Conservation (phyloP, 345 rosid genomes). For the Gossypium mustelinum region DNA sequence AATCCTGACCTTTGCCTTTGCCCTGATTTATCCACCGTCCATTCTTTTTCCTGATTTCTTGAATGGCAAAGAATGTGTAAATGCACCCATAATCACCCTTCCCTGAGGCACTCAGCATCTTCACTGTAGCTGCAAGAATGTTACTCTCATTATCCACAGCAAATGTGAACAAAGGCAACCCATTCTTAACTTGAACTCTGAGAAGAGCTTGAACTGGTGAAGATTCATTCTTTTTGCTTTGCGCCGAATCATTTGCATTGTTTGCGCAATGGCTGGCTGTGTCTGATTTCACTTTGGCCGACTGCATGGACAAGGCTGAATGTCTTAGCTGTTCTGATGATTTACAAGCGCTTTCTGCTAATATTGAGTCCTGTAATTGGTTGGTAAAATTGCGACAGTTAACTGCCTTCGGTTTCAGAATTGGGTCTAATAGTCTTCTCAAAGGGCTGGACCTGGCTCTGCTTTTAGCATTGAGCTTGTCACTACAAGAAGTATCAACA, state of each 20-base stretch:
- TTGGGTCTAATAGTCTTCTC: conserved; percentile 75
- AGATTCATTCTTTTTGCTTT: conserved; percentile 36
- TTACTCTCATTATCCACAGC: conserved; percentile 69
- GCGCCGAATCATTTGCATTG: conserved; percentile 35
- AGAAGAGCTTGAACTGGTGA: conserved; percentile 72
- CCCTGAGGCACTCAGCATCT: conserved; percentile 33
- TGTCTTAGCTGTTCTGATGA: conserved; percentile 30
- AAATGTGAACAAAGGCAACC: conserved; percentile 76
- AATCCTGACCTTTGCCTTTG: conserved; percentile 55
- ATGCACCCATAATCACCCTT: conserved; percentile 54
- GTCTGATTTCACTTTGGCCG: conserved; percentile 40
- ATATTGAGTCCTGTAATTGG: conserved; percentile 33
- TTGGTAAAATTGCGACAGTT: conserved; percentile 36
- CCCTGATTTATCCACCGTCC: conserved; percentile 76
- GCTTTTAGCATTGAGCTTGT: conserved; percentile 33
- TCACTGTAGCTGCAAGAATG: conserved; percentile 77
- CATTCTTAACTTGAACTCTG: conserved; percentile 74
- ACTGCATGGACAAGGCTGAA: conserved; percentile 27
- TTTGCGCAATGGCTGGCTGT: conserved; percentile 30
- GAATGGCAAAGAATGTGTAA: conserved; percentile 68
- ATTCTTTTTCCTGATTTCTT: conserved; percentile 68
- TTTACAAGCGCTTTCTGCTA: conserved; percentile 30
- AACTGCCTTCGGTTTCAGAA: conserved; percentile 58
- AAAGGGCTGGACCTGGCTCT: conserved; percentile 76
- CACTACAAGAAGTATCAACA: conserved; percentile 26